A percentile compares a stretch with the other conserved stretches of the same genome.
phyloP scores from a whole-genome alignment of 345 rosid species.

The Boechera retrofracta region DNA sequence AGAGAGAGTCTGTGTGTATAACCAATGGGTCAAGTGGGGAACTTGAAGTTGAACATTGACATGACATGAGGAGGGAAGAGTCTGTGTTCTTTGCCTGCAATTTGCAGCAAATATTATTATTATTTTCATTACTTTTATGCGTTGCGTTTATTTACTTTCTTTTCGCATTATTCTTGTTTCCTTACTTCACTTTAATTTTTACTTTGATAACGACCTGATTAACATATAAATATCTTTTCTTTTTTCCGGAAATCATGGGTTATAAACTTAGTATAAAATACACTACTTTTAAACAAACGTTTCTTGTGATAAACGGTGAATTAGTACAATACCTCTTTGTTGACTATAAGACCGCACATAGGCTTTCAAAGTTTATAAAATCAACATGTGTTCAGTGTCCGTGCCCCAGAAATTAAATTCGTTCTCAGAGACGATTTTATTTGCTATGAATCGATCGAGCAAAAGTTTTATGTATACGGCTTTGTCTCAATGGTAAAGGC shows the following conservation, averaged over 20 bases:
- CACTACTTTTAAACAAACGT: slow-evolving; percentile 3
- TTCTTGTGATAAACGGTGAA: slow-evolving; percentile 22
- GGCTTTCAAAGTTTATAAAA: not conserved
- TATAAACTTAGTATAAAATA: slow-evolving; percentile 21
- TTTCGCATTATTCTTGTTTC: slow-evolving; percentile 44
- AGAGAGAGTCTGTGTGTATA: slow-evolving; percentile 26
- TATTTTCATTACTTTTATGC: slow-evolving; percentile 32
- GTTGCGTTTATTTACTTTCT: slow-evolving; percentile 36
- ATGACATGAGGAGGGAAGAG: slow-evolving; percentile 47
- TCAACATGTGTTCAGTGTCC: not conserved
- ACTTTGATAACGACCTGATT: slow-evolving; percentile 41
- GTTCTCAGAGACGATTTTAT: not conserved
- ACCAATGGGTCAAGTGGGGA: slow-evolving; percentile 50
- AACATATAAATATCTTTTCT: not conserved
- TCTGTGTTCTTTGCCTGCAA: slow-evolving; percentile 48
- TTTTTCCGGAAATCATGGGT: slow-evolving; percentile 43
- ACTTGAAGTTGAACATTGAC: slow-evolving; percentile 47
- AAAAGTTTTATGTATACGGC: not conserved
- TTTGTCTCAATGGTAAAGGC: slow-evolving; percentile 31
- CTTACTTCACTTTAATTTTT: slow-evolving; percentile 34
- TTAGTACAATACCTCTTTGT: not conserved
- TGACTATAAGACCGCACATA: not conserved
- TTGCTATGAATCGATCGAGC: slow-evolving; percentile 9
- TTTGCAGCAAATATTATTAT: slow-evolving; percentile 22
- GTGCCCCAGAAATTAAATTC: slow-evolving; percentile 1